phyloP scores from a whole-genome alignment of 2,329 filamentous ascomycete species.

The Seiridium unicorne region DNA sequence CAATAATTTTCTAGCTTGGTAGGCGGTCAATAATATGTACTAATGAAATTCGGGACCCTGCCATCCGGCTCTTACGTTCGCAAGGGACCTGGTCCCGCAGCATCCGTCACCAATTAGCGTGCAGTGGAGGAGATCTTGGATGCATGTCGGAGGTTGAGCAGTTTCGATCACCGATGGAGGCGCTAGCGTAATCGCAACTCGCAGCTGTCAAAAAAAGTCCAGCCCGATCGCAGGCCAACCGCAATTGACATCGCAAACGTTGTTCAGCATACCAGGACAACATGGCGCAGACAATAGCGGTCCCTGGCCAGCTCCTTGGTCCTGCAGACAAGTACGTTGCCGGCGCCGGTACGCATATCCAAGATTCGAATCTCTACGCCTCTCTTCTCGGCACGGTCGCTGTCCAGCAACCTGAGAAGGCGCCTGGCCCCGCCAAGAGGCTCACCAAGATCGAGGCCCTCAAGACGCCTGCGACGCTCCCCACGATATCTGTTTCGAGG shows the following conservation, averaged over 20 bases:
- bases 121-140: not conserved
- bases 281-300: constrained; percentile 50
- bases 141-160: too few relatives aligned
- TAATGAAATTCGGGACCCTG: not conserved
- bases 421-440: constrained; percentile 54
- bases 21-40: not conserved
- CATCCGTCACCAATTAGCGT: not conserved
- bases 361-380: constrained; percentile 72
- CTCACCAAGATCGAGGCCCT: constrained; percentile 55
- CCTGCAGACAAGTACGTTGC: constrained; percentile 63
- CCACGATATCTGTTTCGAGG: constrained; percentile 56
- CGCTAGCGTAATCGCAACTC: too few relatives aligned
- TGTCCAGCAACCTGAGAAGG: constrained; percentile 46
- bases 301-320: constrained; percentile 82
- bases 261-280: not conserved
- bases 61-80: constrained; percentile 1
- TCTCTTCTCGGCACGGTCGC: constrained; percentile 76
- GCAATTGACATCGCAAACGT: not conserved
- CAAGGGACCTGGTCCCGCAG: not conserved
- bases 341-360: constrained; percentile 82
- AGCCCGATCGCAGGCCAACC: not conserved
- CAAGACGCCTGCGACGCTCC: constrained; percentile 37
- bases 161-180: too few relatives aligned
- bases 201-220: not conserved
- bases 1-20: not conserved